Evolutionary conservation across 2,329 filamentous ascomycete genomes (phyloP), one percentile per base, ranked within the genome.

Genomic region (Anthostomella pinea): DNA sequence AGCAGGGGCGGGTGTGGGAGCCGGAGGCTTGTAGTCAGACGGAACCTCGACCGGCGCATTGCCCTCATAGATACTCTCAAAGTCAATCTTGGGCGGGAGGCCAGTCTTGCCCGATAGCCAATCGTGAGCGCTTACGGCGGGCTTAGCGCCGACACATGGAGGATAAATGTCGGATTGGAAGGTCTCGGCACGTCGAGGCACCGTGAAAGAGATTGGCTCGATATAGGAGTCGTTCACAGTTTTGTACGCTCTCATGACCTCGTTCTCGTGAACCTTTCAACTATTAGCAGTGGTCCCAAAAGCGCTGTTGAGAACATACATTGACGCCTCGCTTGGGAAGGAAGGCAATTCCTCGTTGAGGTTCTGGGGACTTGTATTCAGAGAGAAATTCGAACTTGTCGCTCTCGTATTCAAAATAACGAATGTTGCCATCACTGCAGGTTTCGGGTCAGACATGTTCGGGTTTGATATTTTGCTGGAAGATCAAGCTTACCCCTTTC

Each of bases 81-180:
- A 79, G 49, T 93, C 91, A 58, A 98, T 90, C 75, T 95, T 97
- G 42, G 89, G 75, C 6, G 93, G 90, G 26, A 94, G 65, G 6
- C 73, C 88, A 11, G 84, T 83, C 70, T 95, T 93, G 47, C 93
- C 93, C 10, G 75, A 73, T 35, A 95, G 74, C 90, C 90, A 98
- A 51, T 97, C 90, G 29, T 75, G 67, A 25, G 85, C 78, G 38
- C 81, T 85, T 57, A 95, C 78, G 41, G 85, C 90, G 32, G 93
- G 80, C 66, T 88, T 94, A 35, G 77, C 63, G 43, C 93, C 91
- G 38, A 74, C 73, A 9, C 89, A 84, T 8, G 93, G 91, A 26
- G 91, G 93, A 65, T 87, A 98, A 56, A 98, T 96, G 59, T 98
- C 93, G 43, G 89, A 87, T 68, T 97, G 91, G 79, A 96, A 96